These are phyloP conservation scores for Suillus variegatus DNA, from an alignment of 768 basidiomycete species.

Conservation along the genomic window DNA sequence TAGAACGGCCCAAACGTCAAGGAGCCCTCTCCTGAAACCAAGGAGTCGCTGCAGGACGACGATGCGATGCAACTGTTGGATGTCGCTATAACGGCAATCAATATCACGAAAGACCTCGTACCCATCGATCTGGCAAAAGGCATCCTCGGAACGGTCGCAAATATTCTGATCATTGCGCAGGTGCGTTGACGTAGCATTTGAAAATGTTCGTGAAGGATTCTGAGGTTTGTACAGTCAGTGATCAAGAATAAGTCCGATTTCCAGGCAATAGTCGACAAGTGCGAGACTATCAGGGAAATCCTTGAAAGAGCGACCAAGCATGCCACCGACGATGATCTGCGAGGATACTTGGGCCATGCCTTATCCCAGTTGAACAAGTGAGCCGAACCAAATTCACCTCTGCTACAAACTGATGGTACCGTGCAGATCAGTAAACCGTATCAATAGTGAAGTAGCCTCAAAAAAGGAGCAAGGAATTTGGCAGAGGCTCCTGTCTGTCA, in stretches of 20 bases:
- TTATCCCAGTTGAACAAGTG: background rate
- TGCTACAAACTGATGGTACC: background rate
- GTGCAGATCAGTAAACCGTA: background rate
- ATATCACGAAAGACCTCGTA: background rate
- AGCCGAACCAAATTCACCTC: background rate
- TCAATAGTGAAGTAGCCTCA: background rate
- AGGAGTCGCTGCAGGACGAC: background rate
- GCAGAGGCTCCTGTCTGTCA: background rate
- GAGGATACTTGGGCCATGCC: background rate
- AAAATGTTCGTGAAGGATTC: background rate
- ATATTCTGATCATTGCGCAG: background rate
- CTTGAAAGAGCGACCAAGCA: background rate
- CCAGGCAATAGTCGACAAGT: background rate
- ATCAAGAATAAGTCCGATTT: slow-evolving; percentile 2
- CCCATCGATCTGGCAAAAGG: background rate
- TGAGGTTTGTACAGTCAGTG: background rate
- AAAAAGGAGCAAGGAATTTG: background rate
- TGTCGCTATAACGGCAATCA: background rate
- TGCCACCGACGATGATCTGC: background rate
- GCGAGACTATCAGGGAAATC: background rate
- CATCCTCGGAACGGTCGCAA: background rate
- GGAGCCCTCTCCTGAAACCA: background rate
- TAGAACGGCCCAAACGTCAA: background rate
- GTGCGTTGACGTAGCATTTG: background rate
- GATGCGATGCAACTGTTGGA: background rate